Conservation (phyloP, 306 rosid species). For the Quercus engelmannii region DNA sequence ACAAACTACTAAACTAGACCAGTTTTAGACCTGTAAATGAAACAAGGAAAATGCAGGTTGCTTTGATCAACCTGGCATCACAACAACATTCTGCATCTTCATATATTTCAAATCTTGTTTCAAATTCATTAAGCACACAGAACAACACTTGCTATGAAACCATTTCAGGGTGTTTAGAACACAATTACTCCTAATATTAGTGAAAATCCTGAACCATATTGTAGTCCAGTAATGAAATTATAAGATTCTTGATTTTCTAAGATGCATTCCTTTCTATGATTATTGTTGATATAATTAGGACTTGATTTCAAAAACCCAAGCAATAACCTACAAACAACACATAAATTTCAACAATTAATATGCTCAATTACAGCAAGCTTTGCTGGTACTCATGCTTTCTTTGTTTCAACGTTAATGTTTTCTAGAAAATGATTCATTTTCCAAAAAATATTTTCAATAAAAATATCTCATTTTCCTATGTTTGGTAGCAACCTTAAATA, state of each 20-base stretch:
- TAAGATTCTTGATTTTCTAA: background rate
- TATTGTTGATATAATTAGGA: background rate
- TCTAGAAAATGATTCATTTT: too few relatives aligned
- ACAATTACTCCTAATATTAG: background rate
- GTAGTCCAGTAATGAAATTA: background rate
- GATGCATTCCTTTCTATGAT: background rate
- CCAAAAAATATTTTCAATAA: too few relatives aligned
- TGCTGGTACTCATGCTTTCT: background rate
- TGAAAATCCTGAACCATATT: background rate
- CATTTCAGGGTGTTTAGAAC: background rate
- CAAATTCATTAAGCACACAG: background rate
- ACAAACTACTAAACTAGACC: background rate
- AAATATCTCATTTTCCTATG: too few relatives aligned
- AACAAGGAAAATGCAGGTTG: background rate
- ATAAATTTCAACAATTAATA: background rate
- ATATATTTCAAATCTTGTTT: background rate
- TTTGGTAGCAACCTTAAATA: too few relatives aligned
- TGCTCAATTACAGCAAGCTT: slow-evolving; percentile 9
- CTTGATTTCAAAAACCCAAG: background rate
- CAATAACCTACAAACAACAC: background rate
- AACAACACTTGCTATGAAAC: background rate
- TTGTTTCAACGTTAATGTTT: too few relatives aligned
- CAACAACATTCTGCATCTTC: background rate
- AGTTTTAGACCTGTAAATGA: background rate
- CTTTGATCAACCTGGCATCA: background rate